Percentiles rank a stretch among this genome's conserved stretches.
Conservation (phyloP, 2,329 filamentous ascomycete genomes). For the Phyllosticta citriasiana region DNA sequence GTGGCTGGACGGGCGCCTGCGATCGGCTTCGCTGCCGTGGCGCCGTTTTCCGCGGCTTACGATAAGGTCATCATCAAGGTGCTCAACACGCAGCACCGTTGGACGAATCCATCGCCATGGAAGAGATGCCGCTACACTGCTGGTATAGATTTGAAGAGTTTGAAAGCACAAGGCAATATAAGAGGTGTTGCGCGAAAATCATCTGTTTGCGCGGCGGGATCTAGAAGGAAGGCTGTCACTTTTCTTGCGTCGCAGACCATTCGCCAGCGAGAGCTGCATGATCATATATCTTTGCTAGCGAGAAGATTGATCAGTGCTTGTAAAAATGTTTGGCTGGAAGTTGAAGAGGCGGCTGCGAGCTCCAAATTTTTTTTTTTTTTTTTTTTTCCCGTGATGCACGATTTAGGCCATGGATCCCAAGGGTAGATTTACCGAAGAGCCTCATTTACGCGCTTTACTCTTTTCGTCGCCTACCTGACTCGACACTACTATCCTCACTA, state of each 20-base stretch:
- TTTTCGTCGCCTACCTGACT: background rate
- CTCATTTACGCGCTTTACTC: background rate
- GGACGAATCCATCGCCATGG: background rate
- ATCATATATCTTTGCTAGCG: background rate
- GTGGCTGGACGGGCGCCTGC: background rate
- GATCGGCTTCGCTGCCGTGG: background rate
- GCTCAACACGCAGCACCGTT: background rate
- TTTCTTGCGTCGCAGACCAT: background rate
- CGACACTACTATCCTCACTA: background rate
- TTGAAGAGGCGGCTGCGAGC: background rate
- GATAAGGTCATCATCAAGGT: background rate
- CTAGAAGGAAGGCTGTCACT: background rate
- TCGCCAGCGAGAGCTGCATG: background rate
- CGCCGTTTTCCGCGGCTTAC: background rate
- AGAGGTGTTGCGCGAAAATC: background rate
- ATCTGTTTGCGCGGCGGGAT: background rate
- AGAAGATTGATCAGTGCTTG: background rate
- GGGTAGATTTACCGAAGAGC: background rate
- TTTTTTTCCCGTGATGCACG: background rate
- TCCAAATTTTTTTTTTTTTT: too few relatives aligned
- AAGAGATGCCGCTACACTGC: background rate
- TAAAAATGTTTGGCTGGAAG: background rate
- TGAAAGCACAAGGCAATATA: background rate
- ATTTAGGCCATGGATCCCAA: background rate
- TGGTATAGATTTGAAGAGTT: background rate